Conservation (phyloP, 148 eudicot genomes). For the Spergularia marina region DNA sequence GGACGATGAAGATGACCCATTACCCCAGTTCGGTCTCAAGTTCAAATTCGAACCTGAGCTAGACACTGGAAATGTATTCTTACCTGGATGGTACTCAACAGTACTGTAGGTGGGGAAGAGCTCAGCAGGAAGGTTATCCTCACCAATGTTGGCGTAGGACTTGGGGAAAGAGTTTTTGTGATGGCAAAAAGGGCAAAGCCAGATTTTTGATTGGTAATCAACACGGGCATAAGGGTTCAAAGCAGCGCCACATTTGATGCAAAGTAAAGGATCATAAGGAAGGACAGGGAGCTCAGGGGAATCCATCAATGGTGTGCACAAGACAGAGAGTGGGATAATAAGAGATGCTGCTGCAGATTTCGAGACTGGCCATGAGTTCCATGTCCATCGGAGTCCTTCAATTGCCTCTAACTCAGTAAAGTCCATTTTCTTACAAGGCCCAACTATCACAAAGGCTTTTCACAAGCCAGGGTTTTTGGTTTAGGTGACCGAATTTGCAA, state of each 20-base stretch:
- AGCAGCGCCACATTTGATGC: conserved; percentile 57
- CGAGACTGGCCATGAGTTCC: conserved; percentile 88
- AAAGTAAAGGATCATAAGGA: conserved; percentile 69
- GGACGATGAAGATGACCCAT: conserved; percentile 40
- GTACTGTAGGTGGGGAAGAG: conserved; percentile 84
- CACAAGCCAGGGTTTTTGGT: too few species aligned
- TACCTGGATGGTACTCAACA: conserved; percentile 65
- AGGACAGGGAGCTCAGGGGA: conserved; percentile 72
- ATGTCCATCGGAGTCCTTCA: conserved; percentile 89
- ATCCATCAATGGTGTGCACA: conserved; percentile 73
- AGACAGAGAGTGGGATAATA: conserved; percentile 64
- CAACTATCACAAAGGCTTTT: too few species aligned
- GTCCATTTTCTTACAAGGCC: conserved; percentile 47
- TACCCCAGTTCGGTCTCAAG: conserved; percentile 21
- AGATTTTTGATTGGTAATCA: conserved; percentile 65
- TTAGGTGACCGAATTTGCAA: too few species aligned
- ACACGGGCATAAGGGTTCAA: conserved; percentile 94
- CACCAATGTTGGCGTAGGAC: conserved; percentile 56
- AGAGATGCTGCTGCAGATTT: conserved; percentile 46
- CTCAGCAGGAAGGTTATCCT: conserved; percentile 87
- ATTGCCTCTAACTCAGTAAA: conserved; percentile 78
- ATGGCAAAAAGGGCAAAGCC: conserved; percentile 92
- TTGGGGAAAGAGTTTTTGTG: conserved; percentile 62
- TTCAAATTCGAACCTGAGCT: conserved; percentile 11
- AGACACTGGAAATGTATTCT: conserved; percentile 19